phyloP scores from a whole-genome alignment of 1,139 yeast genomes.

The Sugiyamaella paludigena region DNA sequence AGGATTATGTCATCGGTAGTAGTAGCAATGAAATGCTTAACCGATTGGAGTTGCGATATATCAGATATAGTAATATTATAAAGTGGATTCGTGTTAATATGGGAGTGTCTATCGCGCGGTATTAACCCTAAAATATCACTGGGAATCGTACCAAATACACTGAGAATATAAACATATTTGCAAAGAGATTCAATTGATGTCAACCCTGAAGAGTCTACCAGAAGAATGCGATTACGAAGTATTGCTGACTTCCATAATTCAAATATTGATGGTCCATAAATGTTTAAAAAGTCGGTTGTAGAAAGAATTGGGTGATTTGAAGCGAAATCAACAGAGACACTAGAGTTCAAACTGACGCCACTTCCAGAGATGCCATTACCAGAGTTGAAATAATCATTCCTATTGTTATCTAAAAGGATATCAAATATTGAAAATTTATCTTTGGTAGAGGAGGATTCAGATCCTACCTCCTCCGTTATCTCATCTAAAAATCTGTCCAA shows the following conservation, averaged over 20 bases:
- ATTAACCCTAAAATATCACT: constrained; percentile 34
- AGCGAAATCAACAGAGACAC: constrained; percentile 18
- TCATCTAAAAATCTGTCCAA: constrained; percentile 42
- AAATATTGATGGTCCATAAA: constrained; percentile 71
- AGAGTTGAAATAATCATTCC: background rate
- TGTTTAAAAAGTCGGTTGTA: constrained; percentile 47
- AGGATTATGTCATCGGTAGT: constrained; percentile 71
- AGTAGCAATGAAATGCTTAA: constrained; percentile 50
- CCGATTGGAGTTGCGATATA: constrained; percentile 27
- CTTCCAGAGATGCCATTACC: background rate
- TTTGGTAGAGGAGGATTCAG: background rate
- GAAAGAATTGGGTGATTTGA: constrained; percentile 51
- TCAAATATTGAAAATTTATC: background rate
- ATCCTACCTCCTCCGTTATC: too few relatives aligned
- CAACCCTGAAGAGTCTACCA: constrained; percentile 46
- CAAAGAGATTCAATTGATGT: constrained; percentile 43
- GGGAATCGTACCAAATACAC: constrained; percentile 50
- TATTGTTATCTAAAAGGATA: constrained; percentile 1
- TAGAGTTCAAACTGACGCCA: background rate
- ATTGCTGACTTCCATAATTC: constrained; percentile 68
- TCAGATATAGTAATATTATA: constrained; percentile 69
- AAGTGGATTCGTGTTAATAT: constrained; percentile 36
- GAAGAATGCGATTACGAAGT: constrained; percentile 57
- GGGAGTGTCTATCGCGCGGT: constrained; percentile 13
- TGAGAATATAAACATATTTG: constrained; percentile 48